Evolutionary conservation across 2,329 filamentous ascomycete species (phyloP), one percentile per base, ranked within the genome.

Genomic region (Hortaea sp.): DNA sequence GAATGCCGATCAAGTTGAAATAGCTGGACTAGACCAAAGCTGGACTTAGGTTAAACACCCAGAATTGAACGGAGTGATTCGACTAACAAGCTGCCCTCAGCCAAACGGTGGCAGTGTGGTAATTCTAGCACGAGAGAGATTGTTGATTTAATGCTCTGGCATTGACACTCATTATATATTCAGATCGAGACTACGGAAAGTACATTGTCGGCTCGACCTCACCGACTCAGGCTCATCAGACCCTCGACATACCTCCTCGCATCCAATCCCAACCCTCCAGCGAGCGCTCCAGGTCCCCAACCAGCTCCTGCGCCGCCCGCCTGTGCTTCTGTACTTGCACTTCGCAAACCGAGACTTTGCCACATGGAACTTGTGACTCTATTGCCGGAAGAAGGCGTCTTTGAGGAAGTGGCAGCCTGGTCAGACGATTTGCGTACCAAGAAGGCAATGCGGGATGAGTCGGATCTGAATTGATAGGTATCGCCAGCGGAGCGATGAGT

Each of bases 241-340:
- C 79, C 80, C 62, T 88, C 84, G 4, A 88, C 78, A 63, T 88
- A 88, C 60, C 76, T 77, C 63, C 81, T 75, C 29, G 84, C 86
- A 69, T 89, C 85, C 31, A 88, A 74, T 0, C 85, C 85, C 52
- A 89, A 86, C 0, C 84, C 85, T 57, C 85, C 81, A 0, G 77
- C 79, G 53, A 88, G 63, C 46, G 75, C 75, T 13, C 73, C 75
- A 39, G 55, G 58, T 32, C 54, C 63, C 55, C 55, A 60, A 10
- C 54, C 58, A 30, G 50, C 56, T 29, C 52, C 48, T 4, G 47
- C 44, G 31, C 54, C 57, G 29, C 57, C 47, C 5, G 54, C 49
- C 29, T 44, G 49, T 29, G 51, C 51, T 34, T 58, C 56, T 11
- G 47, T 42, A 7, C 45, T 55, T 2, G 51, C 43, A 11, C 47